Evolutionary conservation across 495 filamentous ascomycete genomes (phyloP), one percentile per base, ranked within the genome.

Genomic region (Xylaria scruposa): DNA sequence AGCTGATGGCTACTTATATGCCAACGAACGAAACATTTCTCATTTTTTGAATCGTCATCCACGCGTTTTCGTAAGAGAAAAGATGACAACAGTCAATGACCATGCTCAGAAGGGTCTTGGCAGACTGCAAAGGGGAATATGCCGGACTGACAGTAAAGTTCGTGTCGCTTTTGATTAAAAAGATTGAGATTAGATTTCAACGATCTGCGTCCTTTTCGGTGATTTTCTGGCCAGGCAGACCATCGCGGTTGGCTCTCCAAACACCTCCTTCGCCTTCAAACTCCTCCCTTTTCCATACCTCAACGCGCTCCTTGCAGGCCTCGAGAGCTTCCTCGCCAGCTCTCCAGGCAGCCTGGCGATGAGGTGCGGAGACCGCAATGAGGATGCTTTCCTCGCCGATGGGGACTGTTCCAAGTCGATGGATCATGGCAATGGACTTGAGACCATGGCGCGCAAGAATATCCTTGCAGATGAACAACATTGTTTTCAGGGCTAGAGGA

Each of bases 261-360:
- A 97, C 89, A 58, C 87, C 88, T 65, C 93, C 93, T 70, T 89
- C 90, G 13, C 86, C 91, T 24, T 80, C 89, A 88, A 98, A 98
- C 77, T 93, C 91, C 85, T 99, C 96, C 78, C 88, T 84, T 83
- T 99, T 99, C 96, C 96, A 99, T 61, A 99, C 91, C 87, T 99
- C 96, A 51, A 92, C 92, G 71, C 85, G 87, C 76, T 87, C 89
- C 83, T 99, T 99, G 76, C 92, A 93, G 77, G 85, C 83, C 86
- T 98, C 95, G 74, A 99, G 82, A 49, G 94, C 91, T 83, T 95
- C 93, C 84, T 98, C 95, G 0, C 93, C 96, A 0, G 90, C 97
- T 74, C 83, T 83, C 95, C 95, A 99, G 47, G 93, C 96, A 54
- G 92, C 92, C 75, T 90, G 88, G n/a, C 96, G 87, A 86, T 99